Percentiles rank a stretch among this genome's conserved stretches.
Conservation (phyloP, 805 yeast species). For the Saturnispora serradocipensis region DNA sequence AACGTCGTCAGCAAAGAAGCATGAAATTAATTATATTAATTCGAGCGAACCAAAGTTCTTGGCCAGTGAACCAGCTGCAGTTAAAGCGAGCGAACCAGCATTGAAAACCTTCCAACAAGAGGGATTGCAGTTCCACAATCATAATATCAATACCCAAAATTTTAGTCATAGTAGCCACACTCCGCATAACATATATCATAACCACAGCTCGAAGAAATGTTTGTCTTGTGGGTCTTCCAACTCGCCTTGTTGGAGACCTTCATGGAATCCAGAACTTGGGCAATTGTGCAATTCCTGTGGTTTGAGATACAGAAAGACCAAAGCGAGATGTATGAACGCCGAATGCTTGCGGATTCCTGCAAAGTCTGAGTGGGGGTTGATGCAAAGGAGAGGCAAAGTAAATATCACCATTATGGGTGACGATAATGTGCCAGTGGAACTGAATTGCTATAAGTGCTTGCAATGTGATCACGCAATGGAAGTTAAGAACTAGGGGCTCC, state of each 20-base stretch:
- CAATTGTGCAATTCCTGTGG: slow-evolving; percentile 97
- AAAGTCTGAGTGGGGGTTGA: slow-evolving; percentile 87
- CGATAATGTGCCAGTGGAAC: slow-evolving; percentile 15
- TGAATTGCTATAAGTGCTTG: slow-evolving; percentile 38
- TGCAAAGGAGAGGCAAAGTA: slow-evolving; percentile 61
- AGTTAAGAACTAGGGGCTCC: slow-evolving; percentile 19
- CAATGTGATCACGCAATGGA: slow-evolving; percentile 52
- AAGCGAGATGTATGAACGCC: slow-evolving; percentile 74
- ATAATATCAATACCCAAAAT: background rate
- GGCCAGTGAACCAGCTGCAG: background rate
- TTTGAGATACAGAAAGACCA: slow-evolving; percentile 84
- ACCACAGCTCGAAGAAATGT: slow-evolving; percentile 45
- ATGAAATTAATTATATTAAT: slow-evolving; percentile 7
- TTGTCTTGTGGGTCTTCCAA: slow-evolving; percentile 85
- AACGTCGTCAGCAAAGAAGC: slow-evolving; percentile 2
- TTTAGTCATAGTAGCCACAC: background rate
- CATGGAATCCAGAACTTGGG: slow-evolving; percentile 88
- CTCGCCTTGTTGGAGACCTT: slow-evolving; percentile 98
- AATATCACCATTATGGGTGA: slow-evolving; percentile 15
- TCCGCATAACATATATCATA: slow-evolving; percentile 9
- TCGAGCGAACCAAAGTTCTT: slow-evolving; percentile 3
- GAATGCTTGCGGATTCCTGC: slow-evolving; percentile 86
- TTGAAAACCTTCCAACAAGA: background rate
- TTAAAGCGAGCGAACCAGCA: background rate
- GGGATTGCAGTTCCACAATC: background rate